A percentile compares a stretch with the other conserved stretches of the same genome.
Conservation (phyloP, 768 basidiomycete species). For the Boletus barrowsii region DNA sequence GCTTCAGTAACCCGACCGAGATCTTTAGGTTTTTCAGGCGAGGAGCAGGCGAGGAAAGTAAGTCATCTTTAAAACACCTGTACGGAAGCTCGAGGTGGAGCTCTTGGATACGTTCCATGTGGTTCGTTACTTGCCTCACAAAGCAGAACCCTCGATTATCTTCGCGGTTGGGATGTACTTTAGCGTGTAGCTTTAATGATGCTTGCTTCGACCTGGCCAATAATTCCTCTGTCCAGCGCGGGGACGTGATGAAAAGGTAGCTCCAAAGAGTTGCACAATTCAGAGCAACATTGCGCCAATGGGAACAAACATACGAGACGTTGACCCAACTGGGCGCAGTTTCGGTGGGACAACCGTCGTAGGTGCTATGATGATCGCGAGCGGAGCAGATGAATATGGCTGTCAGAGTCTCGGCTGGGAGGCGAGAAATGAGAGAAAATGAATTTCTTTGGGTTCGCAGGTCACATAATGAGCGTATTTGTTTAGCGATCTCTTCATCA, state of each 20-base stretch:
- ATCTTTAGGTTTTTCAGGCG: not conserved
- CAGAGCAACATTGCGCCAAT: slow-evolving; percentile 45
- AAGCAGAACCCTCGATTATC: no score
- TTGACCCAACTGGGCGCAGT: not conserved
- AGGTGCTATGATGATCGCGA: not conserved
- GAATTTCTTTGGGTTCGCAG: slow-evolving; percentile 6
- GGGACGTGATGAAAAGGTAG: slow-evolving; percentile 27
- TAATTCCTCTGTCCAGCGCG: slow-evolving; percentile 39
- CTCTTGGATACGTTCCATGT: not conserved
- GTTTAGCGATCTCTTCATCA: not conserved
- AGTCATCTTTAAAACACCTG: no score
- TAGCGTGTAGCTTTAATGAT: slow-evolving; percentile 8
- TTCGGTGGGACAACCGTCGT: no score
- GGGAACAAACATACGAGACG: slow-evolving; percentile 17
- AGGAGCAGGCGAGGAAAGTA: not conserved
- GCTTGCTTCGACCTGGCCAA: slow-evolving; percentile 42
- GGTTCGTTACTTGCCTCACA: not conserved
- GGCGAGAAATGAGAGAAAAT: slow-evolving; percentile 3
- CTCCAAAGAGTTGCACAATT: slow-evolving; percentile 41
- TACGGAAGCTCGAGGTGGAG: not conserved
- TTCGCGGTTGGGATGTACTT: not conserved
- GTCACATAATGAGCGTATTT: not conserved
- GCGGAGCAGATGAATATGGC: slow-evolving; percentile 11
- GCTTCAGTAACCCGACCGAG: not conserved
- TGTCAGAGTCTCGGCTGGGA: slow-evolving; percentile 15